phyloP scores from a whole-genome alignment of 768 basidiomycete genomes.

The Xerocomellus chrysenteron region DNA sequence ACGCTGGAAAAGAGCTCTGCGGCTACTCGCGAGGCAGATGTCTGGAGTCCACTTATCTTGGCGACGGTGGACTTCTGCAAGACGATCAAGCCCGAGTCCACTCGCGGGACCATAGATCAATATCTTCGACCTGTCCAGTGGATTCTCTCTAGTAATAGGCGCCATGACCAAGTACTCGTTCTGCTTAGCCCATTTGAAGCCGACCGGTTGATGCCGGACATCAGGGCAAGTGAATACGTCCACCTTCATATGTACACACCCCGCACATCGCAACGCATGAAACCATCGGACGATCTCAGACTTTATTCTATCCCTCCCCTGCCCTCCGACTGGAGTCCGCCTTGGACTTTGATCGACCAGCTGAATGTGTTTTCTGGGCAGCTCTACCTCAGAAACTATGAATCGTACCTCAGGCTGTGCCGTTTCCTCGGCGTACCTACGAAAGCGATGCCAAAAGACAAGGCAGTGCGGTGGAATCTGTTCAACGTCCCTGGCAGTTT shows the following conservation, averaged over 20 bases:
- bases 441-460: no score
- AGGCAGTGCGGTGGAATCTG: background rate
- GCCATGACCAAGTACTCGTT: background rate
- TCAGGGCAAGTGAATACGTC: conserved; percentile 33
- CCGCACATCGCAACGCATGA: conserved; percentile 34
- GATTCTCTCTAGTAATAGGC: conserved; percentile 23
- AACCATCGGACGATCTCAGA: conserved; percentile 34
- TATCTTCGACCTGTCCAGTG: conserved; percentile 24
- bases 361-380: no score
- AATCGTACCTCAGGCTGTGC: conserved; percentile 22
- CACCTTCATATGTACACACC: conserved; percentile 43
- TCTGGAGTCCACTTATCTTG: conserved; percentile 12
- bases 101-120: conserved; percentile 1
- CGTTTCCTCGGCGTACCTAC: conserved; percentile 22
- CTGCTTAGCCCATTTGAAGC: conserved; percentile 31
- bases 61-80: conserved; percentile 10
- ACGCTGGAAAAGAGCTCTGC: conserved; percentile 1
- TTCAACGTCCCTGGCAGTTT: background rate
- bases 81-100: conserved; percentile 1
- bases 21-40: conserved; percentile 15
- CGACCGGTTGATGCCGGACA: conserved; percentile 37
- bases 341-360: conserved; percentile 6
- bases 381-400: conserved; percentile 21
- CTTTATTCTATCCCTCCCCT: conserved; percentile 9
- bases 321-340: background rate